Evolutionary conservation across 345 rosid species (phyloP).

Genomic region (Sisymbrium irio): DNA sequence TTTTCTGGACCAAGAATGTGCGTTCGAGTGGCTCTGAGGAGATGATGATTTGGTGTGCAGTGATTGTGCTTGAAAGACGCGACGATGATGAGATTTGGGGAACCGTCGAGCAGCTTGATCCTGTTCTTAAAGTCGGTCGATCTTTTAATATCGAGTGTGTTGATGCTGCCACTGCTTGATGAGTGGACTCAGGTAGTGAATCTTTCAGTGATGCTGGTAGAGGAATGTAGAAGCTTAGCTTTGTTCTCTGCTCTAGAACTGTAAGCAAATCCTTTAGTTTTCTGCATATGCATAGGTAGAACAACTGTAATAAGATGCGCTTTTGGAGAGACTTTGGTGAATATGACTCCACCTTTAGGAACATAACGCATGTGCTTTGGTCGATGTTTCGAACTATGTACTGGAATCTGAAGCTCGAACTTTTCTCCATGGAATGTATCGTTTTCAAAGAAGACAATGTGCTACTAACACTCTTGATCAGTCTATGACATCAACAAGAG

Average conservation of each 20-base stretch:
- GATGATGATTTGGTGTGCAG: not conserved
- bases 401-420: not conserved
- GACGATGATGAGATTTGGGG: not conserved
- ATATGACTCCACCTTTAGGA: too few species aligned
- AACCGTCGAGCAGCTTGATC: not conserved
- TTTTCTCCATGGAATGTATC: not conserved
- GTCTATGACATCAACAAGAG: too few species aligned
- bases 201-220: not conserved
- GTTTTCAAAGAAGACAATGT: not conserved
- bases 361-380: too few species aligned
- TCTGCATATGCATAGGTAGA: too few species aligned
- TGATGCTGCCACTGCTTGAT: constrained; percentile 36
- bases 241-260: too few species aligned
- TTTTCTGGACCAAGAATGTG: not conserved
- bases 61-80: not conserved
- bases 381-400: not conserved
- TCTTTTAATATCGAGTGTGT: not conserved
- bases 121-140: not conserved
- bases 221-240: too few species aligned
- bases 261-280: not conserved
- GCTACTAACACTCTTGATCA: too few species aligned
- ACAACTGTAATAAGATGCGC: too few species aligned
- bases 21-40: not conserved
- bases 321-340: too few species aligned
- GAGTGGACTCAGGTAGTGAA: not conserved